Base-by-base conservation (phyloP, 192 early-diverging fungal genomes). In the Chytriomyces hyalinus region DNA sequence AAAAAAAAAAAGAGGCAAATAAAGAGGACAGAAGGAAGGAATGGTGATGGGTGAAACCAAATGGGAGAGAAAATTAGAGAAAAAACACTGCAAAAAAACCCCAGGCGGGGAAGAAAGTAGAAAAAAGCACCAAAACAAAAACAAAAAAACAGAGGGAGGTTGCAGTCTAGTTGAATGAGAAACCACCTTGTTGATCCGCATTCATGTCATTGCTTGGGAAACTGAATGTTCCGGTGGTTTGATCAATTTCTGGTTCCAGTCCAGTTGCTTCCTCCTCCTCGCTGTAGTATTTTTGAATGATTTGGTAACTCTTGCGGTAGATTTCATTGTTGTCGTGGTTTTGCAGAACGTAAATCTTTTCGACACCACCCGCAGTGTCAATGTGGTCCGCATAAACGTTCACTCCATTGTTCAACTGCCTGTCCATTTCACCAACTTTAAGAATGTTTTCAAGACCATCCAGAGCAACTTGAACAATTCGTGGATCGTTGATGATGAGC, bases 391-490 rank as follows among this genome's bases (percentile, higher is more conserved):
- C 92, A 84, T 93, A 98, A 81, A 91, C 88, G 84, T 99, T 99
- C 66, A 91, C 66, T 48, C 88, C 89, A 61, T 89, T 83, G 76
- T 84, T 86, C 50, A 78, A 73, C 13, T 83, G 61, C 82, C 91
- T 91, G 73, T 97, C 95, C 57, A 90, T 76, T 75, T 98, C 95
- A 53, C 98, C 98, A 62, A 96, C 96, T 87, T 95, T 96, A 43
- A 99, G 86, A 80, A 98, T 95, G 83, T 98, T 99, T 84, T 99
- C 98, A 74, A 99, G 80, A 46, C 94, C 98, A 79, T 99, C 98
- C 67, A 98, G 81, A n/a, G 96, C 96, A 6, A 98, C 96, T 79
- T 97, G 92, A 64, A 93, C 95, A 66, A 99, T 97, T 86, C 96
- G 96, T 86, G 94, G 94, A 82, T 98, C 98, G 87, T 90, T 92